Base-by-base conservation (phyloP, 352 stramenopile species). In the Pythium pyrilobum region DNA sequence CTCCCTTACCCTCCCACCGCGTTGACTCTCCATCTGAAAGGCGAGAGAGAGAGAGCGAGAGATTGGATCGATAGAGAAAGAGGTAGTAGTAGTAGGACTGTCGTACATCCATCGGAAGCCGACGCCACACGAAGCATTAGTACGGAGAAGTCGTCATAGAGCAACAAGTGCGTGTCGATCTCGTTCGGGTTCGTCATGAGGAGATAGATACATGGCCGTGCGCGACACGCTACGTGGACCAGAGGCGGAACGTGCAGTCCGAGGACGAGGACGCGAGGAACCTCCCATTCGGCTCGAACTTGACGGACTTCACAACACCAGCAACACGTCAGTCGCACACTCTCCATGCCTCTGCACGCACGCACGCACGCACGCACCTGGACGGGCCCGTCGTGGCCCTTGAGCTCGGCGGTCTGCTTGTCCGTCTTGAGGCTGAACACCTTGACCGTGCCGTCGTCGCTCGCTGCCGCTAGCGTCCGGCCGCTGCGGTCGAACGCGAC, bases 231-330 rank as follows among this genome's bases (percentile, higher is more conserved):
- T 23, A 66, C 32, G 52, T 57, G 12, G 78, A 87, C 89, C 89
- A 98, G 34, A 98, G 73, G 16, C 84, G 77, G 54, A 97, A 97
- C 18, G 92, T 97, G 70, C 85, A 95, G 68, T 98, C 92, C 20
- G 88, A 96, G 64, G 85, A 90, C 13, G 88, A 92, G 20, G 86
- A 96, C 24, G 95, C 81, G 27, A 97, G 73, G 71, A 91, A 96
- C 23, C 81, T 80, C 32, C 89, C 87, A 20, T 77, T 88, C 0
- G 89, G 81, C 42, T 97, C 88, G 55, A 97, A 97, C 58, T 81
- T 86, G 59, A 96, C 91, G 46, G 74, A 85, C 83, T 95, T 40
- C 33, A 63, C 25, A 56, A 48, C 33, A 12, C 33, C 42, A 46
- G 32, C 34, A 41, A 23, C 18, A 27, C 27, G 1, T 31, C 15